Base-by-base conservation (phyloP, 768 basidiomycete species). In the Suillus weaverae region DNA sequence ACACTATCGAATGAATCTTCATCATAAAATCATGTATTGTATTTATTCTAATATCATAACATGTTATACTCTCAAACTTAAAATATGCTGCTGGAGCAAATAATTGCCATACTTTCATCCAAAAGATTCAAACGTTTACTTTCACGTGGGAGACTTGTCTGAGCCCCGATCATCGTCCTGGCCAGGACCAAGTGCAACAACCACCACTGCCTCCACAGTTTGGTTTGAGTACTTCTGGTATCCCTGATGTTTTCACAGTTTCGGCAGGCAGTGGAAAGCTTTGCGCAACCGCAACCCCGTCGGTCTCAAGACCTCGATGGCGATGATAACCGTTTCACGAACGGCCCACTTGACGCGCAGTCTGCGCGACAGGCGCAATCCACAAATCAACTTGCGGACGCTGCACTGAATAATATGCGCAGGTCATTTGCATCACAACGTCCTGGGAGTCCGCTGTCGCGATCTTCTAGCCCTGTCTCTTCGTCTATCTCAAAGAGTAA, bases 191-290 rank as follows among this genome's bases (percentile, higher is more conserved):
- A 56, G 46, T 57, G 18, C 57, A 51, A 33, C 59, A 5, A 13
- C 43, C 32, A 54, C 50, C 10, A 20, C 48, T 60, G 14, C 30
- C 13, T 32, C 18, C 20, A 4, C 33, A 41, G 57, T 44, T 51
- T 33, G 36, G 30, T 22, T 59, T 26, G 33, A 33, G 65, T 64
- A 26, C 62, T 56, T 36, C 6, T n/a, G 11, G 53, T 54, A 7
- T 35, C 43, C 44, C 64, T 53, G 10, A 93, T 94, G 92, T 92
- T 93, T 75, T 88, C 84, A 55, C 87, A 89, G 70, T 85, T 91
- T 72, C 83, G 85, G 44, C 86, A 89, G 64, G 89, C 88, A 65
- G 88, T 94, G 20, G 92, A 93, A 73, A 85, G 79, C 60, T 77
- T 92, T 41, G 86, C 88, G 22, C 84, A 85, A 55, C 81, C 79